Percentiles rank a stretch among this genome's conserved stretches.
Conservation (phyloP, 352 stramenopile species). For the Globisporangium irregulare region DNA sequence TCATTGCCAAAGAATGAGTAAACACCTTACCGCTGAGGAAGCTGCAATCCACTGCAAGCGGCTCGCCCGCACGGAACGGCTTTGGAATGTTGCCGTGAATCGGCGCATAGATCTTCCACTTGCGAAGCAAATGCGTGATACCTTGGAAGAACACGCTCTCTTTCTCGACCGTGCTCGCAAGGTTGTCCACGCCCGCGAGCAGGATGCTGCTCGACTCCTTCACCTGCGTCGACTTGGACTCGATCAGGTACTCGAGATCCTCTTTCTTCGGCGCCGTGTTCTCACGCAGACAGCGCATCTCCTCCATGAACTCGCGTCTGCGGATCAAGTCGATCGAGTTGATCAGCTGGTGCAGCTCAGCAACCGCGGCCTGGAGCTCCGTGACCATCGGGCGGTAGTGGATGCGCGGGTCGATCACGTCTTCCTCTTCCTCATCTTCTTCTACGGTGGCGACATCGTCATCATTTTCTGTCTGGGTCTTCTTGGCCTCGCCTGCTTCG, state of each 20-base stretch:
- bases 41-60: slow-evolving; percentile 82
- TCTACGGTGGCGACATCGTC: slow-evolving; percentile 4
- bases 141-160: slow-evolving; percentile 85
- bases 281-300: slow-evolving; percentile 84
- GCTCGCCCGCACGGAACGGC: slow-evolving; percentile 79
- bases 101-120: slow-evolving; percentile 85
- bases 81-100: slow-evolving; percentile 88
- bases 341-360: slow-evolving; percentile 82
- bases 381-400: slow-evolving; percentile 84
- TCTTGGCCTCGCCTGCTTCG: slow-evolving; percentile 14
- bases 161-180: slow-evolving; percentile 71
- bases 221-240: slow-evolving; percentile 71
- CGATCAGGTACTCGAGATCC: slow-evolving; percentile 75
- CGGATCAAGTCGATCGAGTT: slow-evolving; percentile 87
- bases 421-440: slow-evolving; percentile 45
- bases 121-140: slow-evolving; percentile 70
- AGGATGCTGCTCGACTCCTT: slow-evolving; percentile 77
- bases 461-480: not conserved
- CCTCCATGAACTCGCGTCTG: slow-evolving; percentile 74
- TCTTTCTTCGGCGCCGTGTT: slow-evolving; percentile 81
- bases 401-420: slow-evolving; percentile 84
- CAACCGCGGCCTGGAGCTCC: slow-evolving; percentile 74
- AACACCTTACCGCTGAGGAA: slow-evolving; percentile 63
- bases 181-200: slow-evolving; percentile 61
- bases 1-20: not conserved